Evolutionary conservation across 176 grass and related monocot species (phyloP), one percentile per base, ranked within the genome.

Genomic region (Puya raimondii): DNA sequence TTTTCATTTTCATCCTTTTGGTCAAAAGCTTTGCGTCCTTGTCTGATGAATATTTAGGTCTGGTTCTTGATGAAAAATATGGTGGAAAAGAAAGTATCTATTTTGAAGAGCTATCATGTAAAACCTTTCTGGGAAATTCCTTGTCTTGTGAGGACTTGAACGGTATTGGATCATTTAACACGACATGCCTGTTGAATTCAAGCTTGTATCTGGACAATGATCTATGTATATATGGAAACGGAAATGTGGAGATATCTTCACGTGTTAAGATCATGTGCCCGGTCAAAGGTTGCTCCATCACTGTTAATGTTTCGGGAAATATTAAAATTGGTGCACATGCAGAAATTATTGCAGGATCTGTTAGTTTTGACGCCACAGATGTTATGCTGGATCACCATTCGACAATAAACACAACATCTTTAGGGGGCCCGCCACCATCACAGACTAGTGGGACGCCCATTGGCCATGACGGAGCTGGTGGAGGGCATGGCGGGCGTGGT

Each of bases 361-460:
- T 99, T 11, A 77, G 53, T 33, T 80, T 99, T 14, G 21, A 72
- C 22, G 89, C 89, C 0, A 49, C 58, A 26, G 86, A 93, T 57
- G 66, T 99, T 63, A 49, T 79, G 0, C 69, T 99, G 50, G 83
- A 72, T 27, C 48, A 58, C 13, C 51, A 74, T 66, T 72, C 94
- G 2, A 81, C 87, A 21, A 50, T 91, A 29, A 93, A 99, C 78
- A 86, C 89, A 66, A 88, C 86, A 0, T 81, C 65, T 1, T 70
- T 92, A 0, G 94, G 81, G 0, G 94, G 94, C 0, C 51, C 70
- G 0, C 81, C 94, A 7, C 94, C 94, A 25, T 77, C 89, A 0
- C 94, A 99, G 89, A 99, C 94, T 1, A 93, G 89, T 42, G 94
- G 94, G 10, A 99, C 89, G 4, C 94, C 94, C 16, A 83, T 87